phyloP scores from a whole-genome alignment of 768 basidiomycete genomes.

The Boletus tomentosulus region DNA sequence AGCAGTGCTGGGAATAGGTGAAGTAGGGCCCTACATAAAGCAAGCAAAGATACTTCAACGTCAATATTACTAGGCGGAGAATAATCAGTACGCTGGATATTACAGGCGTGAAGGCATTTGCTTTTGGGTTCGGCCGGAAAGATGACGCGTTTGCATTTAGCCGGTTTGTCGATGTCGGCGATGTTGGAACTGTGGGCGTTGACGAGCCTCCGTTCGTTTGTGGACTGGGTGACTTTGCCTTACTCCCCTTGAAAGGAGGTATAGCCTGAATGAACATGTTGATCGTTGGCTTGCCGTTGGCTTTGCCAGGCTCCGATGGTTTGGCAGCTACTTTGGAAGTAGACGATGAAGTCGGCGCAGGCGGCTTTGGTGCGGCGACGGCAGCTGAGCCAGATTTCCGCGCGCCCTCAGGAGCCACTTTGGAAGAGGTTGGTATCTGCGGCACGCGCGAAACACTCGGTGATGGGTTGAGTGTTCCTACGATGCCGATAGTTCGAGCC shows the following conservation, averaged over 20 bases:
- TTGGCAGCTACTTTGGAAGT: conserved; percentile 31
- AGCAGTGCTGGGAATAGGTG: conserved; percentile 41
- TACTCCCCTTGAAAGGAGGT: conserved; percentile 80
- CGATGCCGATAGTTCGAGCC: conserved; percentile 65
- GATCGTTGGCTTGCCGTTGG: conserved; percentile 46
- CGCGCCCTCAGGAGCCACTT: conserved; percentile 26
- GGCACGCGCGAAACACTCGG: conserved; percentile 46
- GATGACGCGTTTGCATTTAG: conserved; percentile 88
- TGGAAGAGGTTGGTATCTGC: conserved; percentile 28
- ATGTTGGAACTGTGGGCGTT: conserved; percentile 38
- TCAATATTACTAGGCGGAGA: conserved; percentile 13
- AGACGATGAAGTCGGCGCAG: conserved; percentile 29
- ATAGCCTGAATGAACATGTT: conserved; percentile 85
- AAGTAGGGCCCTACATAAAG: conserved; percentile 40
- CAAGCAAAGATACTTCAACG: conserved; percentile 6
- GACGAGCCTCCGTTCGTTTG: conserved; percentile 31
- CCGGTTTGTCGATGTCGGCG: conserved; percentile 56
- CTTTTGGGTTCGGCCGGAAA: conserved; percentile 86
- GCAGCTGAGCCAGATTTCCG: conserved; percentile 28
- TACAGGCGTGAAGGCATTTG: conserved; percentile 70
- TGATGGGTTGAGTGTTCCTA: conserved; percentile 36
- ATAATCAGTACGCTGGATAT: conserved; percentile 18
- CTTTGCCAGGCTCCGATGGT: conserved; percentile 27
- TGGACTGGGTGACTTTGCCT: conserved; percentile 33
- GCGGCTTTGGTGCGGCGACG: conserved; percentile 23